Conservation (phyloP, 306 rosid genomes). For the Lithocarpus polystachyus region DNA sequence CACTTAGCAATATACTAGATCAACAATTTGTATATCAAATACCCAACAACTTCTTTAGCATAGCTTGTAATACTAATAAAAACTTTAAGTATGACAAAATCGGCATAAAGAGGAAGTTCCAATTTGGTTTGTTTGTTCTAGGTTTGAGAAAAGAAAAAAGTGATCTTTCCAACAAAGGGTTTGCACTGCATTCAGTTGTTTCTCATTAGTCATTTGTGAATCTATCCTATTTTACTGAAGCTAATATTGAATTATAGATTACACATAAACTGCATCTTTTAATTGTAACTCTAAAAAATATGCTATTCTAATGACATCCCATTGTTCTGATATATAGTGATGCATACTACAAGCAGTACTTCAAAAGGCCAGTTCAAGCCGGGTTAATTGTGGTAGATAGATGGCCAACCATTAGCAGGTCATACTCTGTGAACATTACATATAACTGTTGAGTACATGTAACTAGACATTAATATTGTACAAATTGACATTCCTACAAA, state of each 20-base stretch:
- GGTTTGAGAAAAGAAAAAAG: background rate
- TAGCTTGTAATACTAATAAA: background rate
- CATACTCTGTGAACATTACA: background rate
- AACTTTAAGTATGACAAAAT: background rate
- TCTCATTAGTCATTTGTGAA: background rate
- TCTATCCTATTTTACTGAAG: background rate
- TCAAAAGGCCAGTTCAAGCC: background rate
- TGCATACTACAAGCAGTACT: background rate
- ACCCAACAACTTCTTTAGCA: background rate
- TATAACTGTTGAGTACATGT: background rate
- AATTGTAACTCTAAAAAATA: background rate
- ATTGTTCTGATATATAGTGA: background rate
- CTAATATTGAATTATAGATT: no score
- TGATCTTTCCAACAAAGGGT: background rate
- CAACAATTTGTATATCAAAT: background rate
- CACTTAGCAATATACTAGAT: background rate
- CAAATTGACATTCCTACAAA: background rate
- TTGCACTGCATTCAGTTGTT: background rate
- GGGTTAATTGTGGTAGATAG: background rate
- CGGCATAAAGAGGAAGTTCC: background rate
- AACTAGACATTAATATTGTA: background rate
- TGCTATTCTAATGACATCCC: background rate
- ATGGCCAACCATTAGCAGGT: background rate
- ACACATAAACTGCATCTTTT: no score
- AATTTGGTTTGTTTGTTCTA: background rate